These are phyloP conservation scores for Crithidia expoeki DNA, from an alignment of 208 protist genomes.

Conservation along the genomic window DNA sequence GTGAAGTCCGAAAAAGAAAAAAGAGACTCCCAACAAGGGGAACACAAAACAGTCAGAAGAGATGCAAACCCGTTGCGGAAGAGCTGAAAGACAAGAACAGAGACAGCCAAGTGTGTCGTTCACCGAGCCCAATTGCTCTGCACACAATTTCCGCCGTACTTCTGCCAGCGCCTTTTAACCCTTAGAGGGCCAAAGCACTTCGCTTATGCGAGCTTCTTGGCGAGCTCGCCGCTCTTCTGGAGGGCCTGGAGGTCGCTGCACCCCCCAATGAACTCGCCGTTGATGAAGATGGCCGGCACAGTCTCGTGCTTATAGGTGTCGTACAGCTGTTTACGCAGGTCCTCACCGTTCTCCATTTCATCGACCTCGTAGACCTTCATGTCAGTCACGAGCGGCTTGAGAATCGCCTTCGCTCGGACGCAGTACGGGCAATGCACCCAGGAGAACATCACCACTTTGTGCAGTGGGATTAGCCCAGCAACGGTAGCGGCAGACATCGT, in stretches of 20 bases:
- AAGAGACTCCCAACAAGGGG: neutral
- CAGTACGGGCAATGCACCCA: slow-evolving; percentile 73
- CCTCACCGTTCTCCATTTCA: slow-evolving; percentile 57
- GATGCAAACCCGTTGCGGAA: too few species aligned
- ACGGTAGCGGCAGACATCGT: slow-evolving; percentile 37
- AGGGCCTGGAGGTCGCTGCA: slow-evolving; percentile 55
- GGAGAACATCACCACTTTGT: slow-evolving; percentile 76
- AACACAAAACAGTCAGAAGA: too few species aligned
- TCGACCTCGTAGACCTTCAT: slow-evolving; percentile 66
- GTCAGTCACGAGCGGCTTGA: slow-evolving; percentile 47
- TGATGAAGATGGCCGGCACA: slow-evolving; percentile 80
- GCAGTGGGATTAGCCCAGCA: slow-evolving; percentile 37
- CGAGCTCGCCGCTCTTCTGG: slow-evolving; percentile 54
- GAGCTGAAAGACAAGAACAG: too few species aligned
- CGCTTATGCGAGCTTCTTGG: slow-evolving; percentile 44
- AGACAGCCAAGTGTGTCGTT: too few species aligned
- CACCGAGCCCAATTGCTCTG: too few species aligned
- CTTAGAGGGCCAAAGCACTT: too few species aligned
- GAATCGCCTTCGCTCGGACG: slow-evolving; percentile 60
- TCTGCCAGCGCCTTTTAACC: too few species aligned
- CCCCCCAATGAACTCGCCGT: slow-evolving; percentile 77
- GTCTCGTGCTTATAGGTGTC: slow-evolving; percentile 68
- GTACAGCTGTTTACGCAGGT: slow-evolving; percentile 48
- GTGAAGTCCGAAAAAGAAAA: neutral
- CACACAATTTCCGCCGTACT: too few species aligned